Base-by-base conservation (phyloP, 2,329 filamentous ascomycete species). In the Hypoxylon sp. region DNA sequence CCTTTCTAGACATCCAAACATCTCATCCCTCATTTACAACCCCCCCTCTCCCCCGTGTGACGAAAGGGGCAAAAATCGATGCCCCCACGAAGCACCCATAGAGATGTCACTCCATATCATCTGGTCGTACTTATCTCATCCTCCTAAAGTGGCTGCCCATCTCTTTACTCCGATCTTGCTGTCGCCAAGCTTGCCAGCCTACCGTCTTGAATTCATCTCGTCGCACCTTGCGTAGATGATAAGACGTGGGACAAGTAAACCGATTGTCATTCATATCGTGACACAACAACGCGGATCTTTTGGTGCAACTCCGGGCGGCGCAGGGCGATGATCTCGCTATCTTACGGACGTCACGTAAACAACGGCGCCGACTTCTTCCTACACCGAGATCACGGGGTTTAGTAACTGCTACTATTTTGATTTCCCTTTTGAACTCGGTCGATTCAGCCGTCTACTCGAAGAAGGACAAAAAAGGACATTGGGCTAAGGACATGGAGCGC, bases 61-160 rank as follows among this genome's bases (percentile, higher is more conserved):
- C 72, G 70, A 73, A 70, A 70, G 72, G 64, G 71, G 71, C 68
- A 68, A 70, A 70, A 68, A n/a, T 56, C 17, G 15, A 63, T n/a
- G 57, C 48, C 32, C 44, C 51, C 41, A 58, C 44, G 44, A 57
- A 57, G 43, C 30, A 22, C 30, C 24, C 32, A 28, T 39, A 44
- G 51, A 44, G 51, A 22, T 15, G 44, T 48, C 39, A 37, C n/a
- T 48, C 37, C 37, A 19, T 37, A 11, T 50, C 19, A 51, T 26
- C 48, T 59, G 46, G 48, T 50, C 19, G 52, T 30, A 55, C 60
- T 52, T 37, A 26, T 26, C 47, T 46, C 32, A 51, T 57, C 48
- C 20, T 37, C 43, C n/a, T 51, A 30, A 44, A 19, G 28, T 46
- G 20, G 56, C 56, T 48, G 56, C 19, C 30, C 53, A 44, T 60